A percentile compares a stretch with the other conserved stretches of the same genome.
These are phyloP conservation scores for Escovopsis sp. DNA, from an alignment of 2,329 filamentous ascomycete species.

Conservation along the genomic window DNA sequence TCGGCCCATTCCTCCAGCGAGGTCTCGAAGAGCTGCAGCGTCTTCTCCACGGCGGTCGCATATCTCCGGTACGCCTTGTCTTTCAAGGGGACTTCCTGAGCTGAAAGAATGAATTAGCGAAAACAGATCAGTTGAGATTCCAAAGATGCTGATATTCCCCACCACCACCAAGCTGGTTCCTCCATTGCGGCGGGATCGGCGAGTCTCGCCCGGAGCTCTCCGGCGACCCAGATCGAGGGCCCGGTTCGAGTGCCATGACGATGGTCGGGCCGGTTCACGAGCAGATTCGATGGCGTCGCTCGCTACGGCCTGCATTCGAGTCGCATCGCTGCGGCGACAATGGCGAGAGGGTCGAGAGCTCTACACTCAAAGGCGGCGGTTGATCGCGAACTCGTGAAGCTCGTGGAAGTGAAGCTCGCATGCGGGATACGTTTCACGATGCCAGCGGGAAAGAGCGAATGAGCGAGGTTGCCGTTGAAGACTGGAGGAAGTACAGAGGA, in stretches of 20 bases:
- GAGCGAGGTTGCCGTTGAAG: no score
- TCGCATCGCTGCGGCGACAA: conserved; percentile 3
- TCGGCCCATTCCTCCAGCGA: conserved; percentile 97
- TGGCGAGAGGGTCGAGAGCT: not conserved
- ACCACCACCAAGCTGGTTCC: conserved; percentile 67
- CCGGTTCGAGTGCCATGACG: conserved; percentile 51
- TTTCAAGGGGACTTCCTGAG: conserved; percentile 39
- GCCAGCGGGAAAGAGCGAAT: no score
- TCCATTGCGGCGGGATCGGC: conserved; percentile 61
- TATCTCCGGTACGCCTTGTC: conserved; percentile 74
- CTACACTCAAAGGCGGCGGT: not conserved
- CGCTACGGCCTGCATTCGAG: conserved; percentile 1
- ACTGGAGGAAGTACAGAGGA: not conserved
- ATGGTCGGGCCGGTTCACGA: conserved; percentile 9
- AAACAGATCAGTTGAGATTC: not conserved
- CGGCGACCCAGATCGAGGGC: conserved; percentile 51
- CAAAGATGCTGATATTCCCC: conserved; percentile 17
- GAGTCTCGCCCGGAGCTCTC: conserved; percentile 73
- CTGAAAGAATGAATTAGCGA: conserved; percentile 12
- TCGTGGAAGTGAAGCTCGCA: not conserved
- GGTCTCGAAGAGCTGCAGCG: conserved; percentile 80
- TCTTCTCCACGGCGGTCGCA: conserved; percentile 74
- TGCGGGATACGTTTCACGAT: conserved; percentile 6
- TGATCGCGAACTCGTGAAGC: conserved; percentile 2
- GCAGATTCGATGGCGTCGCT: conserved; percentile 2